Evolutionary conservation across 495 filamentous ascomycete genomes (phyloP).

Genomic region (Aspergillus panamensis): DNA sequence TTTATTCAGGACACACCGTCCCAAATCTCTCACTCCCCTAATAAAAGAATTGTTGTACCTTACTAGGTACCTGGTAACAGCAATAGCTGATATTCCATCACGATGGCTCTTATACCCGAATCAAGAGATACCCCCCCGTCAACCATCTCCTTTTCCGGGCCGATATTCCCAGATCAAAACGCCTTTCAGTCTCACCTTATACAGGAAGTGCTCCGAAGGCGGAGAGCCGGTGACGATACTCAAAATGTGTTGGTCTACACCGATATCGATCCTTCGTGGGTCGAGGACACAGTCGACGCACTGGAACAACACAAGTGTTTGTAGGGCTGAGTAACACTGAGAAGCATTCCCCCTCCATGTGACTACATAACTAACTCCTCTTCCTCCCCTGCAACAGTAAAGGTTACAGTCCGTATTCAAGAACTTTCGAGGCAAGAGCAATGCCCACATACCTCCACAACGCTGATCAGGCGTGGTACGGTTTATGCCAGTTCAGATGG

Average conservation of each 20-base stretch:
- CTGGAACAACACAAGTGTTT: not conserved
- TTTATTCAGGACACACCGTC: not conserved
- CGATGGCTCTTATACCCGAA: not conserved
- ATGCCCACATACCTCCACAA: not conserved
- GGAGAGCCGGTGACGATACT: not conserved
- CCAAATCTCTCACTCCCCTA: too few relatives aligned
- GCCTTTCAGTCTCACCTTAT: not conserved
- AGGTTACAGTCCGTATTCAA: not conserved
- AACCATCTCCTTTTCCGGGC: not conserved
- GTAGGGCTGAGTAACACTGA: not conserved
- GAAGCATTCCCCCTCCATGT: not conserved
- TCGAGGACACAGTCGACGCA: not conserved
- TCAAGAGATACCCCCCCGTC: not conserved
- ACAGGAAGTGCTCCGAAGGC: not conserved
- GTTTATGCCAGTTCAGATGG: not conserved
- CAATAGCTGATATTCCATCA: not conserved
- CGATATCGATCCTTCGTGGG: not conserved
- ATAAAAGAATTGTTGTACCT: too few relatives aligned
- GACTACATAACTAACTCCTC: not conserved
- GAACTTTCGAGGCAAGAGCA: not conserved
- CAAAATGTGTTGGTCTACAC: not conserved
- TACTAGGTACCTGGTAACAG: too few relatives aligned
- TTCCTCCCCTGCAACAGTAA: not conserved
- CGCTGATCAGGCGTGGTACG: not conserved
- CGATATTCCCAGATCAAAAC: not conserved